Base-by-base conservation (phyloP, 1,139 yeast species). In the Dujonia santamariae region DNA sequence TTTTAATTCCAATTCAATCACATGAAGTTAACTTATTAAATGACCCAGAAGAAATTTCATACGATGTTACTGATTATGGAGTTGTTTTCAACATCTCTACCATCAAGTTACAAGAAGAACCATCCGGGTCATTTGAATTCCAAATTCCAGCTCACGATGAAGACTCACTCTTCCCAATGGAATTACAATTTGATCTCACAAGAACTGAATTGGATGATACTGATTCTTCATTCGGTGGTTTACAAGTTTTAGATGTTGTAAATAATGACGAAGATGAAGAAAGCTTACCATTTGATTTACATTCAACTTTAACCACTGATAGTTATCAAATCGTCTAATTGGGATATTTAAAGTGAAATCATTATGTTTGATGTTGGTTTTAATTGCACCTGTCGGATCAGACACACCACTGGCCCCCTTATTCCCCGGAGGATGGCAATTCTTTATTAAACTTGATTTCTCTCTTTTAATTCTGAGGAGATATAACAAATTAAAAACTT, bases 141-240 rank as follows among this genome's bases (percentile, higher is more conserved):
- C 60, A 80, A 11, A 78, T 88, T 40, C 83, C 81, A 44, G 85
- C 82, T 7, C 79, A 70, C 32, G 80, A 77, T 41, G 97, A 92
- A 59, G 96, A 88, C 43, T 75, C 81, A 15, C 70, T 92, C 51
- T 90, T 88, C 85, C 98, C 98, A 43, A 79, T 92, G 72, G 78
- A 78, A 47, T 74, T 86, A 26, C 59, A 63, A 36, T 80, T 81
- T 55, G 63, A 62, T 30, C 38, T 57, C 25, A 48, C 49, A 26
- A 58, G 56, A 37, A 53, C 57, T n/a, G 58, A 56, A 17, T 61
- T 61, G 17, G 61, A 65, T 22, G 72, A 67, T 38, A 49, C 56
- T 30, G 73, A 67, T 36, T 47, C 50, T 26, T 57, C 70, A n/a
- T 61, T 67, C 37, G 73, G 73, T 31, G 60, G 61, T 32, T 61